Evolutionary conservation across 176 grass and related monocot species (phyloP), one percentile per base, ranked within the genome.

Genomic region (Poa pratensis): DNA sequence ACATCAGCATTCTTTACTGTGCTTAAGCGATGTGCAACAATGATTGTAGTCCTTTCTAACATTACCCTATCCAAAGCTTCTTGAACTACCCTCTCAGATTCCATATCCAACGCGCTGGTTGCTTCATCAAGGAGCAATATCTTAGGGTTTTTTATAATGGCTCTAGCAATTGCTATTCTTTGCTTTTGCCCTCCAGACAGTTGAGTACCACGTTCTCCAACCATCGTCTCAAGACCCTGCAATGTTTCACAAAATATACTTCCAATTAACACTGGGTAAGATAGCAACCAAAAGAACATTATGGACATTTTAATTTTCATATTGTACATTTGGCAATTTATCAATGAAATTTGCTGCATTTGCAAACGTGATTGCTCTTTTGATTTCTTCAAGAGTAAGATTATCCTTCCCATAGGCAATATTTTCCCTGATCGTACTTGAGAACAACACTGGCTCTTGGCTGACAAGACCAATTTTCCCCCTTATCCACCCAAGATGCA

Each of bases 61-160:
- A 97, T 95, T 46, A 93, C 73, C 82, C 92, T 93, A 53, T 86
- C 90, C 80, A 95, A 84, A 71, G 95, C 92, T 83, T 93, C 90
- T 83, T 97, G 95, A 83, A 97, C 91, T 51, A 93, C 73, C 42
- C 85, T 79, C 87, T 97, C 92, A 52, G 95, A 97, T 72, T 94
- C 92, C 73, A 94, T 49, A 88, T 97, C 95, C 78, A 97, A 34
- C 4, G 95, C 92, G 23, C 92, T 97, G 39, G 95, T 97, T 82
- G 95, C 95, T 88, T 97, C 95, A 88, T 97, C 95, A 63, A 97
- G 86, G 26, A 97, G 77, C 58, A 97, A 88, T 84, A 97, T 94
- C 78, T 76, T 93, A 43, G 95, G 92, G 18, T 94, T 86, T 82
- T 94, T 97, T 69, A 93, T 45, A 26, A 97, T 97, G 32, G 92